These are phyloP conservation scores for Xeromyces bisporus DNA, from an alignment of 495 filamentous ascomycete genomes.

Conservation along the genomic window DNA sequence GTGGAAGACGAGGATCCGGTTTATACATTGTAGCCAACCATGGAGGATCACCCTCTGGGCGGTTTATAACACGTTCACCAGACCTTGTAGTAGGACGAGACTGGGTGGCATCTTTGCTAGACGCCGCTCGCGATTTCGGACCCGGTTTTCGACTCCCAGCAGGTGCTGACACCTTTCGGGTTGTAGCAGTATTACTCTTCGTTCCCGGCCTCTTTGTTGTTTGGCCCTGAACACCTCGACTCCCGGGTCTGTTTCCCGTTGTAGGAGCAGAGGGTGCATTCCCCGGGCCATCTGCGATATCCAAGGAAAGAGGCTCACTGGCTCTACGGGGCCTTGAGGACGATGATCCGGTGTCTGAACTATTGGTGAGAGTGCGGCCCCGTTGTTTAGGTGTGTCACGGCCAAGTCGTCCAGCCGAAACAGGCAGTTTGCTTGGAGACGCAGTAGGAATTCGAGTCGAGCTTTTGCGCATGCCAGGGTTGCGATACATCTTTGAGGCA, in stretches of 20 bases:
- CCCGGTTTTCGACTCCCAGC: constrained; percentile 21
- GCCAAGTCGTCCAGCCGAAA: constrained; percentile 50
- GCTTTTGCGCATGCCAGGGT: constrained; percentile 29
- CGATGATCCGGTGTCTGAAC: constrained; percentile 43
- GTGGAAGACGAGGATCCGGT: constrained; percentile 84
- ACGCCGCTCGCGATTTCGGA: constrained; percentile 19
- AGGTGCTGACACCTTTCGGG: constrained; percentile 26
- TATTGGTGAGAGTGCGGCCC: constrained; percentile 36
- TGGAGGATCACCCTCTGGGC: constrained; percentile 86
- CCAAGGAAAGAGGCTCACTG: constrained; percentile 50
- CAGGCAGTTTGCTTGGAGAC: constrained; percentile 58
- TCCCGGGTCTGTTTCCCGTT: constrained; percentile 24
- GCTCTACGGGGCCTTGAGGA: constrained; percentile 48
- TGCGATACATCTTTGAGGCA: constrained; percentile 22
- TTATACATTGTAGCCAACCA: constrained; percentile 94
- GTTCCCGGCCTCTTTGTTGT: constrained; percentile 22
- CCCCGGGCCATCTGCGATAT: constrained; percentile 26
- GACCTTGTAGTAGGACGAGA: constrained; percentile 49
- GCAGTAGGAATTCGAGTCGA: constrained; percentile 73
- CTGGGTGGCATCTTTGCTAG: constrained; percentile 17
- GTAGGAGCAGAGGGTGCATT: constrained; percentile 26
- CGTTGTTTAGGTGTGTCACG: constrained; percentile 51
- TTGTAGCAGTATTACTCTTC: constrained; percentile 16
- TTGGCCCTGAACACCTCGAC: constrained; percentile 17
- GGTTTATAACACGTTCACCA: constrained; percentile 47